These are phyloP conservation scores for Byssothecium circinans DNA, from an alignment of 2,329 filamentous ascomycete species.

Conservation along the genomic window DNA sequence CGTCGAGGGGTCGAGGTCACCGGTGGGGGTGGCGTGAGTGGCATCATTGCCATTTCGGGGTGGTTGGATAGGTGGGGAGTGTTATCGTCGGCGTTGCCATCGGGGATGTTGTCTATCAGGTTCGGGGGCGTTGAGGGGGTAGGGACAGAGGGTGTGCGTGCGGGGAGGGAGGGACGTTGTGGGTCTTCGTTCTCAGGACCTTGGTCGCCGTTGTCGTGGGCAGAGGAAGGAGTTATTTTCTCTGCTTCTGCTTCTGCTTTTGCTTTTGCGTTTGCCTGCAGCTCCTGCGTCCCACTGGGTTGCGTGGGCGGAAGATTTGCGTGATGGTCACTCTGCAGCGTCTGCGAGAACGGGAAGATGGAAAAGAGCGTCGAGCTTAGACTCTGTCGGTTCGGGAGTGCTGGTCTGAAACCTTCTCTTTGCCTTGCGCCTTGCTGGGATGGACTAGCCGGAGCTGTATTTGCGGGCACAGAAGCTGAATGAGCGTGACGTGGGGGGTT, in stretches of 20 bases:
- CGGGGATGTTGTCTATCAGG: conserved; percentile 7
- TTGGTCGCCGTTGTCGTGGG: not conserved
- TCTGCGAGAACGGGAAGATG: conserved; percentile 40
- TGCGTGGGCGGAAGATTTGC: conserved; percentile 32
- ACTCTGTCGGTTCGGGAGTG: conserved; percentile 33
- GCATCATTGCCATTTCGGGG: conserved; percentile 40
- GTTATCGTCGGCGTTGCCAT: conserved; percentile 9
- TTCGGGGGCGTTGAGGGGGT: not conserved
- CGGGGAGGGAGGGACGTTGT: not conserved
- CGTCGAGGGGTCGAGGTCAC: conserved; percentile 3
- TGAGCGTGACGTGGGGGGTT: conserved; percentile 24
- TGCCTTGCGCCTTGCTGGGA: conserved; percentile 2
- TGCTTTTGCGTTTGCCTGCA: not conserved
- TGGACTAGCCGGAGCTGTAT: conserved; percentile 14
- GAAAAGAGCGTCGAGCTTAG: conserved; percentile 39
- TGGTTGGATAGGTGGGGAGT: conserved; percentile 9
- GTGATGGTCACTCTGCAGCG: conserved; percentile 35
- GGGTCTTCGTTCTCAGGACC: not conserved
- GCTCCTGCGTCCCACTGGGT: no score
- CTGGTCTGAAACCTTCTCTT: conserved; percentile 18
- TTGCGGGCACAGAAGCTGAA: conserved; percentile 29
- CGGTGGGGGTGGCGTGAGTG: conserved; percentile 31
- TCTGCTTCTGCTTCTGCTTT: conserved; percentile 1
- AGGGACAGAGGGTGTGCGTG: not conserved
- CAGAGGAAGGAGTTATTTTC: no score